A percentile compares a stretch with the other conserved stretches of the same genome.
These are phyloP conservation scores for Silene uniflora DNA, from an alignment of 148 eudicot genomes.

Conservation along the genomic window DNA sequence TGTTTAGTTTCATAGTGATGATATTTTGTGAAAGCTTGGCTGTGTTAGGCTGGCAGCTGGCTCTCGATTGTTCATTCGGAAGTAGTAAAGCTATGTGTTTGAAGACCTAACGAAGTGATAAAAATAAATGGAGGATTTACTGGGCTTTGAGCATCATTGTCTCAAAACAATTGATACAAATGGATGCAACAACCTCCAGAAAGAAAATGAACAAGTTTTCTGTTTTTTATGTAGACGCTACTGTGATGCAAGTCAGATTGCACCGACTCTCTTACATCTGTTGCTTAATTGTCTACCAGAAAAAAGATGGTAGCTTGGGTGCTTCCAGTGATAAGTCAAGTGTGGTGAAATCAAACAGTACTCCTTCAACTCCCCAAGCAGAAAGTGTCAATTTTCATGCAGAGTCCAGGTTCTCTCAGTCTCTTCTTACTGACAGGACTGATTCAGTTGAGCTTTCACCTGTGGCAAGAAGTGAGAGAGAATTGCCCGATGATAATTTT, in stretches of 20 bases:
- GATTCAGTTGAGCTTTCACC: conserved; percentile 55
- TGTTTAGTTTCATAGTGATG: neutral
- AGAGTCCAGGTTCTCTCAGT: conserved; percentile 67
- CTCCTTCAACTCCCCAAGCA: conserved; percentile 93
- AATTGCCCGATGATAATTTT: conserved; percentile 51
- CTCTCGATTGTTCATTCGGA: neutral
- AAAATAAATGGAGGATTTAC: neutral
- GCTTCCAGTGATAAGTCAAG: conserved; percentile 88
- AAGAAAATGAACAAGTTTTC: neutral
- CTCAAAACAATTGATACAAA: neutral
- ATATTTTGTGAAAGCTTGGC: neutral
- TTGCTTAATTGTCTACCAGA: conserved; percentile 38
- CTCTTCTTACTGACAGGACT: conserved; percentile 58
- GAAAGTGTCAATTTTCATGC: conserved; percentile 55
- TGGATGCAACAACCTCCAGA: neutral
- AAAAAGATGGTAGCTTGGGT: conserved; percentile 74
- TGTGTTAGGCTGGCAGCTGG: neutral
- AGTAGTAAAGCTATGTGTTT: neutral
- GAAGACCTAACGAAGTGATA: neutral
- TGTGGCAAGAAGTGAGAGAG: conserved; percentile 51
- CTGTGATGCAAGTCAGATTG: conserved; percentile 5
- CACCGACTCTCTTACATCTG: neutral
- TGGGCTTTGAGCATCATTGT: neutral
- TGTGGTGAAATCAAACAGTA: conserved; percentile 72
- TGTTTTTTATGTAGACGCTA: neutral